Evolutionary conservation across 1,139 yeast species (phyloP), one percentile per base, ranked within the genome.

Genomic region (Nadsonia commutata): DNA sequence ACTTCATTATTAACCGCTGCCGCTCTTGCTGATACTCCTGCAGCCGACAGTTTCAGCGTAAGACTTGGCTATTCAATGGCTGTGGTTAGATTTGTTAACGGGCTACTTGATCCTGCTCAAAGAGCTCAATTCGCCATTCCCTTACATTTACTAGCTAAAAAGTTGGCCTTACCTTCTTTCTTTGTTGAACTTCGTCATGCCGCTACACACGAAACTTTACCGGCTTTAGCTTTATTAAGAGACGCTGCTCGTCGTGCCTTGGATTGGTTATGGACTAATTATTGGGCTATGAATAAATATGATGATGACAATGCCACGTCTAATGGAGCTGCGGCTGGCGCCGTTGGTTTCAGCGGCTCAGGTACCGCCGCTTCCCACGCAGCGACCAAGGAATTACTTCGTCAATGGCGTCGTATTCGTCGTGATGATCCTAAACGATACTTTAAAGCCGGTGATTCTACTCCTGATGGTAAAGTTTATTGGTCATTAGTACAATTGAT

Each of bases 141-240:
- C 2, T 65, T 90, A 53, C 81, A 80, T 50, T 69, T 71, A 5
- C 62, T 90, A 27, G 98, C 98, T 0, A 72, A 67, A 43, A 70
- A 72, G 37, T 63, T 84, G 19, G 74, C 74, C 1, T 64, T 93
- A 19, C 96, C 98, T 0, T 71, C 80, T 31, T 74, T 74, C 55
- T 86, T 93, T 61, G 98, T 93, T 0, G 98, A 93, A 56, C 57
- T 86, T 37, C 67, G 99, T 49, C 98, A 93, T 59, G 74, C 77
- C 58, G 90, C 94, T 4, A 90, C 98, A 0, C 99, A 93, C 58
- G 97, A 90, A 52, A 70, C 66, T 16, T 62, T 90, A 19, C 96
- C 97, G 0, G 70, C 81, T 33, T 54, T 85, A 38, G 76, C 71
- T 40, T 68, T 82, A 62, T 67, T 90, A 19, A 66, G 94, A 37